These are phyloP conservation scores for Populus hybrid DNA, from an alignment of 441 rosid species.

Conservation along the genomic window DNA sequence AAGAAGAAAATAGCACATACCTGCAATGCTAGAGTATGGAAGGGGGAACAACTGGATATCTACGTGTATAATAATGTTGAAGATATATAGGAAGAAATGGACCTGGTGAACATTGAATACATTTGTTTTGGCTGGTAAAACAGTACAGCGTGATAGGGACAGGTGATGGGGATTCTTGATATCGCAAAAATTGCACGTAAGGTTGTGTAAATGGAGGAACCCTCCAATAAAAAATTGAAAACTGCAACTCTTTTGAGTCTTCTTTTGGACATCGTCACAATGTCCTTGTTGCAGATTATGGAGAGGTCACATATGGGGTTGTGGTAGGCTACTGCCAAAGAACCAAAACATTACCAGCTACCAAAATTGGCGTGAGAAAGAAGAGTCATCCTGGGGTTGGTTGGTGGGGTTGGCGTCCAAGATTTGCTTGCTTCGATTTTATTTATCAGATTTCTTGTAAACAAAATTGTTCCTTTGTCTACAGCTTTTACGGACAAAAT, in stretches of 20 bases:
- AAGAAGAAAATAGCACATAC: conserved; percentile 6
- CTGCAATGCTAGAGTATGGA: background rate
- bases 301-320: conserved; percentile 7
- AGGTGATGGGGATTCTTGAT: background rate
- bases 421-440: conserved; percentile 23
- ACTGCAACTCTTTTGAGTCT: background rate
- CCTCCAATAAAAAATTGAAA: background rate
- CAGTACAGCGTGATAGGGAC: conserved; percentile 21
- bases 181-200: conserved; percentile 2
- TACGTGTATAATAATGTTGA: background rate
- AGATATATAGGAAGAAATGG: conserved; percentile 32
- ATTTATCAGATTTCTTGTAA: background rate
- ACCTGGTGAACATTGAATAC: background rate
- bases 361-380: conserved; percentile 20
- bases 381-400: conserved; percentile 18
- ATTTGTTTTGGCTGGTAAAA: conserved; percentile 13
- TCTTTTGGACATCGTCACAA: conserved; percentile 9
- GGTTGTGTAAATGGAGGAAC: conserved; percentile 2
- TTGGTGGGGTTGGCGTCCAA: conserved; percentile 51
- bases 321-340: conserved; percentile 39
- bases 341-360: conserved; percentile 43
- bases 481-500: background rate
- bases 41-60: background rate
- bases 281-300: conserved; percentile 3
- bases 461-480: background rate